These are phyloP conservation scores for Mycena belliarum DNA, from an alignment of 768 basidiomycete species.

Conservation along the genomic window DNA sequence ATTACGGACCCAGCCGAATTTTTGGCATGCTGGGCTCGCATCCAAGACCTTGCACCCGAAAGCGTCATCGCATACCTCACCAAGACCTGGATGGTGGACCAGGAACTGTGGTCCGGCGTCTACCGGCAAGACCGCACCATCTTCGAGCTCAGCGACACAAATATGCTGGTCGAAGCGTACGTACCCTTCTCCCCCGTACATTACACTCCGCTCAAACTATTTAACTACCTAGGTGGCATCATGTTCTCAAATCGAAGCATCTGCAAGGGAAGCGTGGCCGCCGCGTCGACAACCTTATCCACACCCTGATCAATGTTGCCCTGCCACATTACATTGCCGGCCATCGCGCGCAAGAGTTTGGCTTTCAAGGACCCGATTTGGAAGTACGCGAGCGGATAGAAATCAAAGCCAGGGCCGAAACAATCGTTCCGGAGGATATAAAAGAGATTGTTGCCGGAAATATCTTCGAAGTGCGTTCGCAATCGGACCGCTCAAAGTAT, in stretches of 20 bases:
- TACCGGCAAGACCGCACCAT: slow-evolving; percentile 8
- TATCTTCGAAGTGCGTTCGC: slow-evolving; percentile 1
- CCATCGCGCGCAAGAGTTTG: slow-evolving; percentile 13
- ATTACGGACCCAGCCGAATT: slow-evolving; percentile 13
- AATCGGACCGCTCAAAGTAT: neutral
- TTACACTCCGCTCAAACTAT: too few relatives aligned
- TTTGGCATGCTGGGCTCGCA: neutral
- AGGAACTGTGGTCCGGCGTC: slow-evolving; percentile 15
- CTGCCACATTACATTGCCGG: slow-evolving; percentile 8
- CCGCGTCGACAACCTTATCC: slow-evolving; percentile 14
- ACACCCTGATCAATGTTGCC: slow-evolving; percentile 7
- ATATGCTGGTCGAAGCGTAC: slow-evolving; percentile 21
- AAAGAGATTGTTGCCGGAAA: neutral
- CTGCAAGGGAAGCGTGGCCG: slow-evolving; percentile 14
- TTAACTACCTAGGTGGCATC: slow-evolving; percentile 19
- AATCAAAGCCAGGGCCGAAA: neutral
- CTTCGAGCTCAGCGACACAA: slow-evolving; percentile 11
- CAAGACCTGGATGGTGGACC: neutral
- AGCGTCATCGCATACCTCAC: slow-evolving; percentile 3
- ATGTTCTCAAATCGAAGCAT: slow-evolving; percentile 15
- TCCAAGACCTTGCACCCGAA: neutral
- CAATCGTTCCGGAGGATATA: neutral
- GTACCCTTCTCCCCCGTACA: neutral
- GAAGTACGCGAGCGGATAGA: neutral
- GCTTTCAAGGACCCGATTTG: slow-evolving; percentile 19